phyloP scores from a whole-genome alignment of 306 rosid species.

The Notholithocarpus densiflorus region DNA sequence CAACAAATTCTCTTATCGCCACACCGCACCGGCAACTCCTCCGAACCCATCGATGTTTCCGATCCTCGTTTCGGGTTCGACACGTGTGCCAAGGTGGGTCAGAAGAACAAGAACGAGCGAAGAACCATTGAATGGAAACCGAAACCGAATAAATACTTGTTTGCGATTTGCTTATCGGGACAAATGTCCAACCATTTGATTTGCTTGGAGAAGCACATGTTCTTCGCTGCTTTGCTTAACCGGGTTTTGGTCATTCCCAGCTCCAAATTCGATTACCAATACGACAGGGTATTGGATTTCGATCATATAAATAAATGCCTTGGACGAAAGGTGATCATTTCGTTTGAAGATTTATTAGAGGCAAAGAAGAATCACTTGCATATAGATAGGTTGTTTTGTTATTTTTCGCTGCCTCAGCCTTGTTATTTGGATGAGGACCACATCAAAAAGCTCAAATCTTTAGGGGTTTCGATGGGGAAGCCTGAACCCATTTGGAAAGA shows the following conservation, averaged over 20 bases:
- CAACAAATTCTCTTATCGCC: slow-evolving; percentile 64
- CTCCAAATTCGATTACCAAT: slow-evolving; percentile 65
- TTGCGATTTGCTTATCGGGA: slow-evolving; percentile 84
- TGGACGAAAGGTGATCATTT: slow-evolving; percentile 71
- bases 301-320: slow-evolving; percentile 74
- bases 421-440: slow-evolving; percentile 73
- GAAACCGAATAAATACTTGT: slow-evolving; percentile 51
- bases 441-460: slow-evolving; percentile 55
- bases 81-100: slow-evolving; percentile 69
- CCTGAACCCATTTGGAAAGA: slow-evolving; percentile 73
- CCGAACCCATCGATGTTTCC: slow-evolving; percentile 28
- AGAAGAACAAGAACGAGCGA: slow-evolving; percentile 40
- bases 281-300: slow-evolving; percentile 70
- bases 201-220: slow-evolving; percentile 94
- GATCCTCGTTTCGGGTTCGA: slow-evolving; percentile 44
- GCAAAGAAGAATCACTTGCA: slow-evolving; percentile 69
- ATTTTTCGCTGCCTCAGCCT: slow-evolving; percentile 67
- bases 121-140: slow-evolving; percentile 87
- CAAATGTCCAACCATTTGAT: slow-evolving; percentile 97
- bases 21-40: slow-evolving; percentile 42
- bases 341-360: slow-evolving; percentile 68
- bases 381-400: slow-evolving; percentile 68
- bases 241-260: slow-evolving; percentile 86
- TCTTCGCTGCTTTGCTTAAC: slow-evolving; percentile 79
- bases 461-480: slow-evolving; percentile 66